These are phyloP conservation scores for Rhodotorula diobovata DNA, from an alignment of 768 basidiomycete genomes.

Conservation along the genomic window DNA sequence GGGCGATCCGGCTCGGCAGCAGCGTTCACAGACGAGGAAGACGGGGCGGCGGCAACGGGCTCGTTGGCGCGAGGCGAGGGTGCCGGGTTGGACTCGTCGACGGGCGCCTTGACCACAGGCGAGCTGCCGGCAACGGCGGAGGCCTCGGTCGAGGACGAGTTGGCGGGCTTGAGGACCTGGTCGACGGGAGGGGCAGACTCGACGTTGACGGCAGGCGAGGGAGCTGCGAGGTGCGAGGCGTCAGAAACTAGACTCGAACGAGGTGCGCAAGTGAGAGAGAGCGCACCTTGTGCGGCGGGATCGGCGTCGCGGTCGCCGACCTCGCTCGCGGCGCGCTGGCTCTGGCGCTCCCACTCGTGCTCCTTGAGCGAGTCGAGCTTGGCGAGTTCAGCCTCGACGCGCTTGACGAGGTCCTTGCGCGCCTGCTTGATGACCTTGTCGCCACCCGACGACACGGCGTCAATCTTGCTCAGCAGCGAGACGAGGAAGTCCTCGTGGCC, in stretches of 20 bases:
- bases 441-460: slow-evolving; percentile 20
- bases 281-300: not conserved
- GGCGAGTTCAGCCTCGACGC: slow-evolving; percentile 23
- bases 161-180: not conserved
- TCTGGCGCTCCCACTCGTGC: slow-evolving; percentile 24
- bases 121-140: not conserved
- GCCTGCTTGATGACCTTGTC: slow-evolving; percentile 20
- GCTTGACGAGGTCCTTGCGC: slow-evolving; percentile 34
- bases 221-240: not conserved
- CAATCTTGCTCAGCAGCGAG: slow-evolving; percentile 25
- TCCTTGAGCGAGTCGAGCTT: slow-evolving; percentile 27
- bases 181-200: not conserved
- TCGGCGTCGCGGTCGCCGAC: not conserved
- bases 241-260: not conserved
- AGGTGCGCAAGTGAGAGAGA: not conserved
- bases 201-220: not conserved
- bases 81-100: not conserved
- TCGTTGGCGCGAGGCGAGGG: too few relatives aligned
- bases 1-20: too few relatives aligned
- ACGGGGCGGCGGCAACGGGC: too few relatives aligned
- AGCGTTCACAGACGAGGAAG: too few relatives aligned
- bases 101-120: not conserved
- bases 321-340: too few relatives aligned
- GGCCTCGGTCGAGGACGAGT: too few relatives aligned
- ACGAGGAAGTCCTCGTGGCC: slow-evolving; percentile 32